Base-by-base conservation (phyloP, 2,329 filamentous ascomycete species). In the Mycosphaerella sp. region DNA sequence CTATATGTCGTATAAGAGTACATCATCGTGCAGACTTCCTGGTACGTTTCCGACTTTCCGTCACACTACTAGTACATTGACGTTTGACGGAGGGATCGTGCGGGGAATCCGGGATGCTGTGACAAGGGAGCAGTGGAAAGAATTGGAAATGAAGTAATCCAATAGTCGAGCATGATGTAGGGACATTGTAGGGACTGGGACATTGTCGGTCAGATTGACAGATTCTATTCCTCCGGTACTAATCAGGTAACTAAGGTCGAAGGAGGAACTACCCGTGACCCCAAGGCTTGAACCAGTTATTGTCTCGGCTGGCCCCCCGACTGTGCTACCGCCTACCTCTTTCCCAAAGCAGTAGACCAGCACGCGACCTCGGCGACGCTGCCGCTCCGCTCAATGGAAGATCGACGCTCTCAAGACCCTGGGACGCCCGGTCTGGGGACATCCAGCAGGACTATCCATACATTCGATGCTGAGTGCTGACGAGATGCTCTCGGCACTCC, bases 41-140 rank as follows among this genome's bases (percentile, higher is more conserved):
- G 38, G 54, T 41, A 38, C 39, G n/a, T 11, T n/a, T 41, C 26
- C 50, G 39, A 39, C 23, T 11, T n/a, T 41, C 26, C 50, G 39
- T 56, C 32, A 42, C 49, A 44, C 48, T 36, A 44, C 53, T 41
- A 12, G n/a, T 42, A 31, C 23, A 21, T 21, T 2, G 21, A 21
- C 21, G 21, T 21, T 21, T 4, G 2, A 21, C 29, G 48, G 45
- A 48, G 45, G 45, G 44, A 51, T 21, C 34, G 39, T 52, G 53
- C 53, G 53, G 53, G 53, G 53, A 56, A 32, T 26, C 48, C 32
- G 44, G 48, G 53, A 40, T 34, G 46, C 23, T 29, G 21, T 7
- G 4, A 29, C 26, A 29, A 29, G 26, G 29, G 53, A 48, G 21
- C 53, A 55, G 53, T 48, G 53, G 36, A 45, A 29, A 17, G 40